Evolutionary conservation across 2,329 filamentous ascomycete genomes (phyloP).

Genomic region (Tolypocladium tropicale): DNA sequence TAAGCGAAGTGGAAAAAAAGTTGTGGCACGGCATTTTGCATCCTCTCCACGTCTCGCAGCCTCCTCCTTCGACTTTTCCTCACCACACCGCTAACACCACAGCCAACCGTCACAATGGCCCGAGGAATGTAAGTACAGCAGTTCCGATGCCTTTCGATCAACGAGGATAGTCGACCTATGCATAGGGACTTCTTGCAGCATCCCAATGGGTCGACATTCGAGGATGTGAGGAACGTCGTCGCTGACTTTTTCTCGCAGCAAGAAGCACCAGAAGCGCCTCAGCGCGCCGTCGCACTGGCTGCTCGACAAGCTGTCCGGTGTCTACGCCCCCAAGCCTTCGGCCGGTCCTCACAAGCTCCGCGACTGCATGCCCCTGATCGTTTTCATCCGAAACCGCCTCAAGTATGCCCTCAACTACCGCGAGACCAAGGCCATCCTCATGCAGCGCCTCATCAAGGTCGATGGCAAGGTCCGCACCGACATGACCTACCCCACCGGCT

Average conservation of each 20-base stretch:
- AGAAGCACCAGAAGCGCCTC: constrained; percentile 99
- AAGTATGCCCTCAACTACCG: constrained; percentile 99
- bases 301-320: constrained; percentile 97
- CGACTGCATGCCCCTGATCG: constrained; percentile 96
- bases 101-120: constrained; percentile 46
- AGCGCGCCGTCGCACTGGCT: constrained; percentile 99
- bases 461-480: constrained; percentile 99
- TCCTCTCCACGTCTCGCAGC: constrained; percentile 11
- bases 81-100: constrained; percentile 27
- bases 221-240: background rate
- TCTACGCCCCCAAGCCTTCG: constrained; percentile 61
- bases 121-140: constrained; percentile 47
- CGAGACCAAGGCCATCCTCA: constrained; percentile 95
- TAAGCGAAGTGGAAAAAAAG: constrained; percentile 14
- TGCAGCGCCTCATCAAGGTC: constrained; percentile 99
- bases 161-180: background rate
- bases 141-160: background rate
- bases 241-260: constrained; percentile 42
- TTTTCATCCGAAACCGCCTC: constrained; percentile 93
- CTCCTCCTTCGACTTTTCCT: constrained; percentile 18
- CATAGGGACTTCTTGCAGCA: background rate
- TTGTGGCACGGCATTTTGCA: constrained; percentile 18
- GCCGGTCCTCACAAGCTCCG: constrained; percentile 97
- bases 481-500: constrained; percentile 90
- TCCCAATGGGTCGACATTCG: background rate